Evolutionary conservation across 441 rosid species (phyloP).

Genomic region (Biscutella laevigata): DNA sequence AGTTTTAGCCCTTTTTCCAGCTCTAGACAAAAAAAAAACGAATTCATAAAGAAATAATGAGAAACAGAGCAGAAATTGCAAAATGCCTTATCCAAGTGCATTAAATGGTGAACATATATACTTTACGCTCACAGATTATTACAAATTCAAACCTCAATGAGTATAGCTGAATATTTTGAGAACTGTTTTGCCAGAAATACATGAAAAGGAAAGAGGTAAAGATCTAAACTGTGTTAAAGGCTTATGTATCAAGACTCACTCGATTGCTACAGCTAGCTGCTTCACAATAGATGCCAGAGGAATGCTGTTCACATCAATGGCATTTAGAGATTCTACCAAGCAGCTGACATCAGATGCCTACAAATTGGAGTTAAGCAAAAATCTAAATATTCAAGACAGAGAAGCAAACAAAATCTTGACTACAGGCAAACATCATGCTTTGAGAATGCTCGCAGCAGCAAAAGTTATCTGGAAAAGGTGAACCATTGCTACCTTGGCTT

Average conservation of each 20-base stretch:
- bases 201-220: background rate
- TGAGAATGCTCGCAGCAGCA: background rate
- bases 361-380: constrained; percentile 6
- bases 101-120: background rate
- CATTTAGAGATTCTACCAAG: constrained; percentile 45
- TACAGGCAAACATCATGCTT: background rate
- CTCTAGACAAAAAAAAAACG: constrained; percentile 41
- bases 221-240: background rate
- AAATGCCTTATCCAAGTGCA: constrained; percentile 2
- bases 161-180: background rate
- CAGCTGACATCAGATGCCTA: constrained; percentile 50
- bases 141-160: background rate
- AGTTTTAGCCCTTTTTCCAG: constrained; percentile 62
- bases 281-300: constrained; percentile 63
- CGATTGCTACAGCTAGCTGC: constrained; percentile 72
- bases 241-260: constrained; percentile 49
- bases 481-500: constrained; percentile 55
- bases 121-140: background rate
- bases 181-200: background rate
- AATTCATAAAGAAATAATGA: background rate
- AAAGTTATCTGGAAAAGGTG: background rate
- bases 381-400: background rate
- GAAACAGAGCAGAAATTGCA: background rate
- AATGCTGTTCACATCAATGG: constrained; percentile 48
- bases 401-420: constrained; percentile 5